Conservation (phyloP, 2,329 filamentous ascomycete species). For the Aspergillus sp. region DNA sequence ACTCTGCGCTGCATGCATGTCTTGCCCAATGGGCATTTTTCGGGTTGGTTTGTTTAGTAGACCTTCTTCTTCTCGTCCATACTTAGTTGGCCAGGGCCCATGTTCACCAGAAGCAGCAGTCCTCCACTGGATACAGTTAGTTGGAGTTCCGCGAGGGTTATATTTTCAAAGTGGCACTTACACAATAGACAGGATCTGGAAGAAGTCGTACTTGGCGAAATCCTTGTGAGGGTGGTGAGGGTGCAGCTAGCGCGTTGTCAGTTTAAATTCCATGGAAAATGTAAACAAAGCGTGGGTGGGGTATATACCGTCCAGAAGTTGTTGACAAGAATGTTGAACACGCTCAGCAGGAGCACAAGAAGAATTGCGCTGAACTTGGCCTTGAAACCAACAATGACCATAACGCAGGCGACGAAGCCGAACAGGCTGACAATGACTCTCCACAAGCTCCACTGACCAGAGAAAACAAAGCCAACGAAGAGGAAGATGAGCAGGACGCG, state of each 20-base stretch:
- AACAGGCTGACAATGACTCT: slow-evolving; percentile 80
- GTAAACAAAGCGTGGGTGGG: neutral
- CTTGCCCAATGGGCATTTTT: neutral
- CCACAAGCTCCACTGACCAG: slow-evolving; percentile 88
- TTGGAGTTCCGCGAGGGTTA: neutral
- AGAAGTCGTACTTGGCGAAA: slow-evolving; percentile 99
- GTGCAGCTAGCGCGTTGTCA: slow-evolving; percentile 66
- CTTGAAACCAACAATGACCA: slow-evolving; percentile 99
- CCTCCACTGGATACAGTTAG: slow-evolving; percentile 60
- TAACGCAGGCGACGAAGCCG: slow-evolving; percentile 88
- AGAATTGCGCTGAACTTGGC: slow-evolving; percentile 98
- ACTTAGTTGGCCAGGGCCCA: slow-evolving; percentile 94
- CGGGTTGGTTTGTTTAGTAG: slow-evolving; percentile 59
- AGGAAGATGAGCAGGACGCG: slow-evolving; percentile 96
- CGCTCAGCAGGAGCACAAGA: slow-evolving; percentile 87
- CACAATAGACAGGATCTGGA: slow-evolving; percentile 99
- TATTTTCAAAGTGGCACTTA: slow-evolving; percentile 39
- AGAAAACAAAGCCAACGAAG: slow-evolving; percentile 95
- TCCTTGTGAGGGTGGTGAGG: slow-evolving; percentile 99
- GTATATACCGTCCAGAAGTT: slow-evolving; percentile 97
- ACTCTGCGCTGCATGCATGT: neutral
- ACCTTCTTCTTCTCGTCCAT: slow-evolving; percentile 99
- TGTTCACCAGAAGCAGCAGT: slow-evolving; percentile 95
- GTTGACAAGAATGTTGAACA: slow-evolving; percentile 97
- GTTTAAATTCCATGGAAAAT: neutral